Base-by-base conservation (phyloP, 208 protist species). In the Angomonas ambiguus region DNA sequence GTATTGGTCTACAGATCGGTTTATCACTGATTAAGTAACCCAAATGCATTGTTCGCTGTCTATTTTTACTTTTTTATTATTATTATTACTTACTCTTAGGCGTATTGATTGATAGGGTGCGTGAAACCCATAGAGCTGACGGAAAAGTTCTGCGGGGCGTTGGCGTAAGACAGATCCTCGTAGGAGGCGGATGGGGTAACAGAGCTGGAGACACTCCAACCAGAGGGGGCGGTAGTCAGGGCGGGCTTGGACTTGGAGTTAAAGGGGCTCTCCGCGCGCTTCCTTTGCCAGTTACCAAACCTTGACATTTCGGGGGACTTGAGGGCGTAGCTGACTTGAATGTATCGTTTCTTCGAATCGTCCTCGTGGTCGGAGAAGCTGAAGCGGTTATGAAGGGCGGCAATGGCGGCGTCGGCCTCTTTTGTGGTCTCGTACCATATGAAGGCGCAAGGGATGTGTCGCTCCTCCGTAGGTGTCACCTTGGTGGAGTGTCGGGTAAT, bases 251-350 rank as follows among this genome's bases (percentile, higher is more conserved):
- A 4, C 31, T 55, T 31, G 27, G 71, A 66, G 33, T 67, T 65
- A 32, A 68, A 66, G 69, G 72, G 70, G 6, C 67, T 68, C 65
- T 85, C 79, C 3, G 76, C 79, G 28, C 67, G 68, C n/a, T 62
- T 68, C 55, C 79, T 77, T 64, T 87, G 81, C 71, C 70, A 77
- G 48, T 41, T 57, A 20, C 81, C 81, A 58, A 62, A 87, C 42
- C 49, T 24, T 0, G 81, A 83, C 63, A 53, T 73, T 48, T 87
- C 70, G 0, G 81, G 81, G 49, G 66, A 74, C 64, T 83, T 81
- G 56, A 83, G 74, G 11, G 81, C 81, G 65, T 87, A 87, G 74
- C 81, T 87, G n/a, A 87, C 78, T 59, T 87, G 81, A 30, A 87
- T 83, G 67, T 82, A 83, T 22, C 81, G 81, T n/a, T 71, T 62